phyloP scores from a whole-genome alignment of 306 rosid genomes.

The Luffa acutangula region DNA sequence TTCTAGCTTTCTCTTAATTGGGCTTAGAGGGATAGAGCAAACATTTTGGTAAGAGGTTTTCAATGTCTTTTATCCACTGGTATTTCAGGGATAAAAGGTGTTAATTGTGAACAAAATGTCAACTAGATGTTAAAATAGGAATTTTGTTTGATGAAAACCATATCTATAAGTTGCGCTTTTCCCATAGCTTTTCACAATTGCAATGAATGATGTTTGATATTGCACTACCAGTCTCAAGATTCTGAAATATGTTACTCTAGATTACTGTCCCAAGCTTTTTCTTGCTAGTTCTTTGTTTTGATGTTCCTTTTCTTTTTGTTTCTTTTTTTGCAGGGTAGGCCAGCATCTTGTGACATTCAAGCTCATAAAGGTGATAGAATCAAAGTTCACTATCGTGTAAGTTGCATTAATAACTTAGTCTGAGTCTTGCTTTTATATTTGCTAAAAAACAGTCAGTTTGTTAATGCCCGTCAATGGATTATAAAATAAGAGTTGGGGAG shows the following conservation, averaged over 20 bases:
- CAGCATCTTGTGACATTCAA: conserved; percentile 65
- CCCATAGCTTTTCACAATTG: neutral
- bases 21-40: neutral
- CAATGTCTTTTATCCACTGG: neutral
- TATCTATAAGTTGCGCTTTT: neutral
- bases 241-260: neutral
- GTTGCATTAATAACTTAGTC: conserved; percentile 17
- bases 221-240: neutral
- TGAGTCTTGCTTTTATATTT: neutral
- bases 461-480: neutral
- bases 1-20: neutral
- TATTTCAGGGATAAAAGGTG: neutral
- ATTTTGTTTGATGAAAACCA: neutral
- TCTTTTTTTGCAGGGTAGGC: conserved; percentile 55
- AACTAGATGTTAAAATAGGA: neutral
- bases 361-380: conserved; percentile 90
- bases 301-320: neutral
- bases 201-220: neutral
- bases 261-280: neutral
- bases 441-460: neutral
- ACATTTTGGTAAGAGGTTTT: no score
- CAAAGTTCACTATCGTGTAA: conserved; percentile 90
- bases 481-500: neutral
- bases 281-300: neutral
- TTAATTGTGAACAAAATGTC: neutral